Evolutionary conservation across 108 stramenopile genomes (phyloP).

Genomic region (Hondaea fermentalgiana): DNA sequence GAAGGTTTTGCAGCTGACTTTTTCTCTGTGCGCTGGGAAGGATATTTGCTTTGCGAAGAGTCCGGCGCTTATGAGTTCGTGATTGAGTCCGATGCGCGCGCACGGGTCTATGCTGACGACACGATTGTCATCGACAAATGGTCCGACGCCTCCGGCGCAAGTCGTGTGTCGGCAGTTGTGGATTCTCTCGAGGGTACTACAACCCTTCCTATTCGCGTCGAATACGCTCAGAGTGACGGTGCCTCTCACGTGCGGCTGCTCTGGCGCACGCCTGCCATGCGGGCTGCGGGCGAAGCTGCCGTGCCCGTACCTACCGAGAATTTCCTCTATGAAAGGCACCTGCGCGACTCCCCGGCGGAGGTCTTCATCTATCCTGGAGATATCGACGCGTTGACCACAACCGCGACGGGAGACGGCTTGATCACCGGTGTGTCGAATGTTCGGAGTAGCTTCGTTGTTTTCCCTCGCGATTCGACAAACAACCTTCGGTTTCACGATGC

Average conservation of each 20-base stretch:
- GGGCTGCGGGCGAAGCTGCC: not conserved
- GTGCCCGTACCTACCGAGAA: slow-evolving; percentile 41
- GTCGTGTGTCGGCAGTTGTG: not conserved
- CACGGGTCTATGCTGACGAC: slow-evolving; percentile 41
- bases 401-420: slow-evolving; percentile 50
- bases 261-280: slow-evolving; percentile 31
- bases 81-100: slow-evolving; percentile 37
- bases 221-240: slow-evolving; percentile 44
- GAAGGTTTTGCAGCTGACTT: slow-evolving; percentile 58
- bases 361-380: slow-evolving; percentile 40
- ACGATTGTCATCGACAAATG: slow-evolving; percentile 34
- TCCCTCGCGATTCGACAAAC: slow-evolving; percentile 42
- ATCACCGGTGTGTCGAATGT: slow-evolving; percentile 43
- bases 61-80: slow-evolving; percentile 43
- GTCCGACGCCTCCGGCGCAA: not conserved
- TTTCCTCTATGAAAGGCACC: slow-evolving; percentile 52
- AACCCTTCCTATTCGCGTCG: slow-evolving; percentile 39
- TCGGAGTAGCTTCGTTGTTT: slow-evolving; percentile 52
- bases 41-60: slow-evolving; percentile 40
- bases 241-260: slow-evolving; percentile 42
- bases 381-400: slow-evolving; percentile 28
- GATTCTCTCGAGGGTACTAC: slow-evolving; percentile 20
- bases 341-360: slow-evolving; percentile 27
- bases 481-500: slow-evolving; percentile 60
- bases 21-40: slow-evolving; percentile 60